A percentile compares a stretch with the other conserved stretches of the same genome.
Evolutionary conservation across 768 basidiomycete species (phyloP).

Genomic region (Amylocystis lapponica): DNA sequence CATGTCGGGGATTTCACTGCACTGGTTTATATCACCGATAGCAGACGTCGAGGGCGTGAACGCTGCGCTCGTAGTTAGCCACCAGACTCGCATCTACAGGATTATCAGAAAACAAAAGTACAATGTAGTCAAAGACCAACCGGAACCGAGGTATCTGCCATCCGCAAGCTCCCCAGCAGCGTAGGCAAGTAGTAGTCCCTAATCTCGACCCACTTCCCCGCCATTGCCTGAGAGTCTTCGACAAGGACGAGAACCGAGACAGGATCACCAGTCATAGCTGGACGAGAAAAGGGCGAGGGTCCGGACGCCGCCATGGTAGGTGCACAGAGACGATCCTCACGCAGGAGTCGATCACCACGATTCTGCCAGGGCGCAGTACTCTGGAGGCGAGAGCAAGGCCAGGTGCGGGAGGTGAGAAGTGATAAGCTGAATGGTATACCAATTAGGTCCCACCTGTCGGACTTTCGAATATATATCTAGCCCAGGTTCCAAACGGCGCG

Average conservation of each 20-base stretch:
- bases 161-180: slow-evolving; percentile 20
- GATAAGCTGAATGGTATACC: slow-evolving; percentile 21
- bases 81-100: slow-evolving; percentile 20
- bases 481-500: slow-evolving; percentile 2
- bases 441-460: slow-evolving; percentile 24
- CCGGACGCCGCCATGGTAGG: slow-evolving; percentile 15
- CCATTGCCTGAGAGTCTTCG: slow-evolving; percentile 20
- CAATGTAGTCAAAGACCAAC: slow-evolving; percentile 10
- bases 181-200: slow-evolving; percentile 18
- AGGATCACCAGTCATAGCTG: slow-evolving; percentile 17
- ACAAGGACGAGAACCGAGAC: slow-evolving; percentile 25
- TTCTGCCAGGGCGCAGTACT: too few species aligned
- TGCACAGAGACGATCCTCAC: too few species aligned
- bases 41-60: slow-evolving; percentile 6
- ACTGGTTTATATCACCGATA: slow-evolving; percentile 7
- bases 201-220: slow-evolving; percentile 20
- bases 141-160: slow-evolving; percentile 15
- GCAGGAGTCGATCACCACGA: too few species aligned
- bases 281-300: slow-evolving; percentile 16
- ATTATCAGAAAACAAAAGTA: slow-evolving; percentile 7
- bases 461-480: slow-evolving; percentile 17
- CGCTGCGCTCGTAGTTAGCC: slow-evolving; percentile 18
- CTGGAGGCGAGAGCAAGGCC: too few species aligned
- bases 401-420: slow-evolving; percentile 16
- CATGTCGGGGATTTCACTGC: slow-evolving; percentile 14